Base-by-base conservation (phyloP, 169 alveolate genomes). In the Babesia sp. region DNA sequence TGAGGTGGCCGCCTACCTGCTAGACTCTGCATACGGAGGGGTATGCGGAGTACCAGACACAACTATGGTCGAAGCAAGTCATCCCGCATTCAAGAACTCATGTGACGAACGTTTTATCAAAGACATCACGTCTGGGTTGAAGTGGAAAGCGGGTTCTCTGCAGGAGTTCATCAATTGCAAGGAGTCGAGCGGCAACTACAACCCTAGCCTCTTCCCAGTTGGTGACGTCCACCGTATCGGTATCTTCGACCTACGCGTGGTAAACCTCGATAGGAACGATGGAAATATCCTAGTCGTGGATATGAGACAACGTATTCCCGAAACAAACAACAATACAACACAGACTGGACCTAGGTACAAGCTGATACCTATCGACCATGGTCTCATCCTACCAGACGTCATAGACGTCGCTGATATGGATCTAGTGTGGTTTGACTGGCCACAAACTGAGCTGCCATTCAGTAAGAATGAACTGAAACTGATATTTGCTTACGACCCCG, bases 351-450 rank as follows among this genome's bases (percentile, higher is more conserved):
- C 80, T 22, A 88, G 93, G 69, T 92, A 91, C 85, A 94, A 95
- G 66, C 91, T 98, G 44, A 92, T 98, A 20, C 99, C 99, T n/a
- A 97, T 98, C 34, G 99, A 98, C 83, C 99, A 98, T 89, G 99
- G 99, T 1, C 84, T 96, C 50, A 93, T 97, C 44, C 86, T 98
- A 80, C 99, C 99, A 11, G 99, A 96, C 83, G 95, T 90, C 45
- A 87, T 97, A 39, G 98, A 96, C 80, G 97, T 98, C 2, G 95
- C 97, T n/a, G 95, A 96, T 50, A 91, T 95, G 81, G 99, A 98
- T 55, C 83, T 97, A 63, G 98, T 96, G 20, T 98, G 99, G 99
- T 95, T 93, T 83, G 96, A 93, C 20, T 98, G 99, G 99, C 97
- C 96, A 0, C 97, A 96, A 66, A 91, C 98, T 54, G 90, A 91